Evolutionary conservation across 371 early-diverging fungal genomes (phyloP).

Genomic region (Mucor sp.): DNA sequence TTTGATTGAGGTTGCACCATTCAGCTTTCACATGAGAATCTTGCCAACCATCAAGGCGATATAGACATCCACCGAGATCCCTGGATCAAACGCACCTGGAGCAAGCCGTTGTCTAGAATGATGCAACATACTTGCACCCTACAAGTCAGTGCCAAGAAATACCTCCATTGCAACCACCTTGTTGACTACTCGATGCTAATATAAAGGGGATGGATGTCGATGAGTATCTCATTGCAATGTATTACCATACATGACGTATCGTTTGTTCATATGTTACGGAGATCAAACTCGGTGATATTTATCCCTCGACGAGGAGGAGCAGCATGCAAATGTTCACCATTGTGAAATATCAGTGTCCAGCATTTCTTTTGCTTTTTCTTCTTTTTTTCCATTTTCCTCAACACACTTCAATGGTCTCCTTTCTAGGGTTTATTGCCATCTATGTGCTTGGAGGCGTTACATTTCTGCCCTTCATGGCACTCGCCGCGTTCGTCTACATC

Average conservation of each 20-base stretch:
- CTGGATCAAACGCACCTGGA: too few relatives aligned
- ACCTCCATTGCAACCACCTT: too few relatives aligned
- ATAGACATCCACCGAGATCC: too few relatives aligned
- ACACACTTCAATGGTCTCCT: slow-evolving; percentile 4
- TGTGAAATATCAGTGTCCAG: neutral
- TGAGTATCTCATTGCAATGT: too few relatives aligned
- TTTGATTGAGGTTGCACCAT: too few relatives aligned
- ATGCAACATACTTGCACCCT: too few relatives aligned
- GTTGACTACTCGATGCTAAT: too few relatives aligned
- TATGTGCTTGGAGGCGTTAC: slow-evolving; percentile 29
- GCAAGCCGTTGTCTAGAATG: too few relatives aligned
- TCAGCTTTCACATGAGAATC: too few relatives aligned
- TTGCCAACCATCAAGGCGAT: too few relatives aligned
- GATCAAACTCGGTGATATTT: slow-evolving; percentile 2
- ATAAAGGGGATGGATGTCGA: too few relatives aligned
- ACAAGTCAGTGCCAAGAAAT: too few relatives aligned
- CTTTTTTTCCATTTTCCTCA: neutral
- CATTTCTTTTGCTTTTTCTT: neutral
- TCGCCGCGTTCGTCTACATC: slow-evolving; percentile 11
- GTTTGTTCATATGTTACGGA: neutral
- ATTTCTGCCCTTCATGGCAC: slow-evolving; percentile 19
- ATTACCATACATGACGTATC: neutral
- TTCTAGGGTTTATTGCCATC: slow-evolving; percentile 17
- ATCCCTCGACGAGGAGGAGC: neutral
- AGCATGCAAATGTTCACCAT: neutral